Conservation (phyloP, 768 basidiomycete genomes). For the Russula emetica region DNA sequence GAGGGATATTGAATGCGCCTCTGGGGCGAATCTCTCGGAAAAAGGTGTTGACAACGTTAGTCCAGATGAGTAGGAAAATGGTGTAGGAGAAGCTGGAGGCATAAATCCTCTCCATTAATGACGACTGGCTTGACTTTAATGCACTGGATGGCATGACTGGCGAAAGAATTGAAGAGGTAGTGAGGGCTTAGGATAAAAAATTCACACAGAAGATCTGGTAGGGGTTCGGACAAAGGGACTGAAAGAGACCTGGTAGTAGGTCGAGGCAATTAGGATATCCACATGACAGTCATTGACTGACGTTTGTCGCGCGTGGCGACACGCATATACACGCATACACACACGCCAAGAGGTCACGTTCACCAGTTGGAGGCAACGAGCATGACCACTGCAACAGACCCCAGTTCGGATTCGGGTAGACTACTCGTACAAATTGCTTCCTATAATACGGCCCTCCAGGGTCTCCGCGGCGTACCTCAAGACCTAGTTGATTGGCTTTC, state of each 20-base stretch:
- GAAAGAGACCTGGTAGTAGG: neutral
- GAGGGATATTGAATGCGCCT: constrained; percentile 90
- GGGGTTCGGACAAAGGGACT: neutral
- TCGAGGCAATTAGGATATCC: neutral
- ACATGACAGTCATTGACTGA: neutral
- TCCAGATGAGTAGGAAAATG: constrained; percentile 76
- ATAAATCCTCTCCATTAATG: constrained; percentile 16
- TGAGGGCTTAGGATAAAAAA: neutral
- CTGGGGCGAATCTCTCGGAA: constrained; percentile 92
- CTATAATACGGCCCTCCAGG: constrained; percentile 91
- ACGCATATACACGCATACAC: neutral
- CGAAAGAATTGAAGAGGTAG: neutral
- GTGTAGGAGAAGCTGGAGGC: constrained; percentile 48
- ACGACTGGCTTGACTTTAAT: neutral
- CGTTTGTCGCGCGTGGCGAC: too few species aligned
- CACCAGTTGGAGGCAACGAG: neutral
- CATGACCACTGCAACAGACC: constrained; percentile 6
- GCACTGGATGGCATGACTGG: neutral
- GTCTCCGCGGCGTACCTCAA: constrained; percentile 65
- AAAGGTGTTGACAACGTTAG: constrained; percentile 81
- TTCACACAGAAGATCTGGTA: neutral
- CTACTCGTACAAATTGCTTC: constrained; percentile 77
- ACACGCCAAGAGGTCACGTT: neutral
- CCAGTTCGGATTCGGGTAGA: constrained; percentile 31
- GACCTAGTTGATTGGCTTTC: constrained; percentile 90